Evolutionary conservation across 306 rosid species (phyloP).

Genomic region (Urtica urens): DNA sequence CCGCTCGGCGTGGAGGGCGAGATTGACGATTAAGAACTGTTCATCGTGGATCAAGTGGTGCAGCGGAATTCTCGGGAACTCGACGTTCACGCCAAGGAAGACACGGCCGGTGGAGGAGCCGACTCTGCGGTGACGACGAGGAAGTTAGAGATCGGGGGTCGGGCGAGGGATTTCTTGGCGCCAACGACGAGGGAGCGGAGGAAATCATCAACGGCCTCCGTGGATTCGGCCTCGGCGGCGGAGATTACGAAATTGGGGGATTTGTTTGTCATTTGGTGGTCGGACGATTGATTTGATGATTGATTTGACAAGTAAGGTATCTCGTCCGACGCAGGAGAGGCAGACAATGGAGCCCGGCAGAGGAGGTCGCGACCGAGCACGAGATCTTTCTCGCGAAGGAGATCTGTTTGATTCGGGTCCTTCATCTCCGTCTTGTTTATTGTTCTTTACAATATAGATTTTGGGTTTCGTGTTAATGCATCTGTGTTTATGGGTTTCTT

Average conservation of each 20-base stretch:
- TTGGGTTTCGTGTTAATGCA: too few relatives aligned
- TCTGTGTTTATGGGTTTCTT: too few relatives aligned
- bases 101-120: constrained; percentile 58
- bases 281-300: too few relatives aligned
- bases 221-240: constrained; percentile 36
- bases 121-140: constrained; percentile 61
- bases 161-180: constrained; percentile 61
- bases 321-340: too few relatives aligned
- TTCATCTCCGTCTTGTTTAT: too few relatives aligned
- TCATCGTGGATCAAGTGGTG: constrained; percentile 92
- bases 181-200: constrained; percentile 51
- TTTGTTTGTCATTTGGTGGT: too few relatives aligned
- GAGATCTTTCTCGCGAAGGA: too few relatives aligned
- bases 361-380: too few relatives aligned
- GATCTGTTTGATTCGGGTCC: too few relatives aligned
- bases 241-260: constrained; percentile 54
- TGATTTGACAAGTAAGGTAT: too few relatives aligned
- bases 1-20: constrained; percentile 46
- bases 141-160: constrained; percentile 73
- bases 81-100: constrained; percentile 74
- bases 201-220: constrained; percentile 39
- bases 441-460: too few relatives aligned
- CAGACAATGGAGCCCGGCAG: too few relatives aligned
- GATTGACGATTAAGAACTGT: constrained; percentile 77
- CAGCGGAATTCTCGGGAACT: constrained; percentile 83